Conservation (phyloP, 164 flowering plant species). For the Umbilicus rupestris region DNA sequence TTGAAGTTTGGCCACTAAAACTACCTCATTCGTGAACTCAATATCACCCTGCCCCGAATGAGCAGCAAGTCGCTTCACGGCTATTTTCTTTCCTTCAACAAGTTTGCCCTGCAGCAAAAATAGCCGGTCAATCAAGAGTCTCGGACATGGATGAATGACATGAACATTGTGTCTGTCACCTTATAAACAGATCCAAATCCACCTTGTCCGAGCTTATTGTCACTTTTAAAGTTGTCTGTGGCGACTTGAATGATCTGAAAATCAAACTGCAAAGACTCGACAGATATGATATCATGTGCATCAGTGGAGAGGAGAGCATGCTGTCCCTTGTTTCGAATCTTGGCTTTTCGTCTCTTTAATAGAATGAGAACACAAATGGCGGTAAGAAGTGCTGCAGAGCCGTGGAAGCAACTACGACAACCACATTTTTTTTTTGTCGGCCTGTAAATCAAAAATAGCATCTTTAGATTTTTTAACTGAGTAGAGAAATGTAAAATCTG, state of each 20-base stretch:
- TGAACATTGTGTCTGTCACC: constrained; percentile 10
- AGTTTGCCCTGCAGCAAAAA: neutral
- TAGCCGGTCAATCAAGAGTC: too few species aligned
- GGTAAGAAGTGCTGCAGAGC: neutral
- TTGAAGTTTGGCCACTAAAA: neutral
- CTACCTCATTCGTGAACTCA: constrained; percentile 6
- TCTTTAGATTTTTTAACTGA: too few species aligned
- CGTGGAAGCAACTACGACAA: too few species aligned
- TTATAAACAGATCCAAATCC: constrained; percentile 27
- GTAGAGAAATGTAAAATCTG: too few species aligned
- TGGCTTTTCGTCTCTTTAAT: too few species aligned
- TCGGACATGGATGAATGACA: too few species aligned
- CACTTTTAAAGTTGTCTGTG: constrained; percentile 15
- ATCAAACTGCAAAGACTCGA: constrained; percentile 1
- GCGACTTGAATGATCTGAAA: constrained; percentile 14
- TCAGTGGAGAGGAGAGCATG: neutral
- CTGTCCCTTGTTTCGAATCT: too few species aligned
- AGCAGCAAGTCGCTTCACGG: neutral
- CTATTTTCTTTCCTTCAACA: neutral
- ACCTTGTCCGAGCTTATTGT: constrained; percentile 24
- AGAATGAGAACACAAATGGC: neutral
- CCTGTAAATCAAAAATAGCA: neutral
- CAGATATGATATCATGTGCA: neutral
- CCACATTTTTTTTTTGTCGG: too few species aligned
- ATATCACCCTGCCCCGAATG: neutral